These are phyloP conservation scores for Lentinus tigrinus DNA, from an alignment of 768 basidiomycete genomes.

Conservation along the genomic window DNA sequence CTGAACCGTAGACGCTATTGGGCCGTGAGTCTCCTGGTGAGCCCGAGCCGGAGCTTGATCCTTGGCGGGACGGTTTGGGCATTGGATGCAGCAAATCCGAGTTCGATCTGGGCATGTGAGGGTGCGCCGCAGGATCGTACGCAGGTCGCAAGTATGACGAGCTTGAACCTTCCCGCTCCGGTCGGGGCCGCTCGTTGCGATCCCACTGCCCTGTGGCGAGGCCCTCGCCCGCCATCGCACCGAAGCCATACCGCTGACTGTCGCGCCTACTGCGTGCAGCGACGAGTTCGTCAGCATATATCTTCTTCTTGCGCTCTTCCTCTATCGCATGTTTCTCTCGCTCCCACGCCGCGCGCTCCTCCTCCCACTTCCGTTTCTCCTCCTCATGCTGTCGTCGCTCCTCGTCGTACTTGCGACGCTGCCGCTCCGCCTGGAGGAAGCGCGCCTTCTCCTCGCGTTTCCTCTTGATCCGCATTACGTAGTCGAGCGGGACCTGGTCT, in stretches of 20 bases:
- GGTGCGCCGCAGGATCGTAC: constrained; percentile 20
- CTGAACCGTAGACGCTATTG: constrained; percentile 39
- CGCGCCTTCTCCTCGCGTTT: constrained; percentile 70
- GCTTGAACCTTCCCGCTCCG: constrained; percentile 9
- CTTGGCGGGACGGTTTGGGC: constrained; percentile 8
- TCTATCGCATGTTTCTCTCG: constrained; percentile 48
- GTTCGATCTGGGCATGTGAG: constrained; percentile 24
- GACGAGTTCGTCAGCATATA: constrained; percentile 58
- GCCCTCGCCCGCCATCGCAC: constrained; percentile 23
- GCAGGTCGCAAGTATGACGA: constrained; percentile 17
- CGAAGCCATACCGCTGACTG: constrained; percentile 30
- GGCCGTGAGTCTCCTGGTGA: constrained; percentile 55
- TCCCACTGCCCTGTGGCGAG: constrained; percentile 21
- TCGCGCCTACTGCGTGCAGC: constrained; percentile 65
- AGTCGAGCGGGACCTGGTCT: constrained; percentile 65
- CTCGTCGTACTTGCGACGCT: constrained; percentile 34
- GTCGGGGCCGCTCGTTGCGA: constrained; percentile 7
- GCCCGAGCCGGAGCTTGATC: constrained; percentile 33
- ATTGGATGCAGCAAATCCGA: constrained; percentile 30
- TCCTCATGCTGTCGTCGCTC: constrained; percentile 45
- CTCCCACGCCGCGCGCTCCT: constrained; percentile 46
- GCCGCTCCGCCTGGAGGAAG: constrained; percentile 54
- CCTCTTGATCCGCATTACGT: constrained; percentile 71
- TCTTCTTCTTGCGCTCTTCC: constrained; percentile 51
- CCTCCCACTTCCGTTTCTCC: constrained; percentile 43